Conservation (phyloP, 108 stramenopile genomes). For the Fragilaria crotonensis region DNA sequence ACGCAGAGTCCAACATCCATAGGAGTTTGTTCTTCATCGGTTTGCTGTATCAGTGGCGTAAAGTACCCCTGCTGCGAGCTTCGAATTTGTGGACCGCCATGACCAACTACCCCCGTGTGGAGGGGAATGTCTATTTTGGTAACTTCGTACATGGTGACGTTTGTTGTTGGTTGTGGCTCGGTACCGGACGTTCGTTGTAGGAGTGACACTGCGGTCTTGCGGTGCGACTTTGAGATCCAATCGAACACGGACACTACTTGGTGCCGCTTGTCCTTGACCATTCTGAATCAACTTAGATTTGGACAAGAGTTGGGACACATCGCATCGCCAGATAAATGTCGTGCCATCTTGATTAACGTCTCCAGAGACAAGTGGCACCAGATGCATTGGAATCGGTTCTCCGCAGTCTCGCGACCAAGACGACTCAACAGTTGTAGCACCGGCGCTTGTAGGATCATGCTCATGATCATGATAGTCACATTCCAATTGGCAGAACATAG, state of each 20-base stretch:
- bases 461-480: neutral
- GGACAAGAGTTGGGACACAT: neutral
- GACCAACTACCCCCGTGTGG: conserved; percentile 12
- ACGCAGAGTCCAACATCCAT: conserved; percentile 6
- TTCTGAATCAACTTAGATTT: neutral
- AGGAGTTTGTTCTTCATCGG: neutral
- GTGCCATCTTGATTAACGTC: conserved; percentile 1
- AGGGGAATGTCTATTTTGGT: conserved; percentile 15
- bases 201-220: neutral
- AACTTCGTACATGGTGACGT: neutral
- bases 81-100: conserved; percentile 13
- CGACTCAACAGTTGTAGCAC: no score
- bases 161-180: neutral
- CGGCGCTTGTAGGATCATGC: neutral
- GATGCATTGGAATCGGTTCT: conserved; percentile 1
- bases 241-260: neutral
- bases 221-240: neutral
- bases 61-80: neutral
- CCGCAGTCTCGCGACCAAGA: no score
- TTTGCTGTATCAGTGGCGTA: neutral
- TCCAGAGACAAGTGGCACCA: conserved; percentile 3
- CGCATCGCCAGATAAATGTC: conserved; percentile 8
- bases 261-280: neutral
- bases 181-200: neutral
- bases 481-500: conserved; percentile 6